Evolutionary conservation across 2,329 filamentous ascomycete genomes (phyloP).

Genomic region (Neoarthrinium moseri): DNA sequence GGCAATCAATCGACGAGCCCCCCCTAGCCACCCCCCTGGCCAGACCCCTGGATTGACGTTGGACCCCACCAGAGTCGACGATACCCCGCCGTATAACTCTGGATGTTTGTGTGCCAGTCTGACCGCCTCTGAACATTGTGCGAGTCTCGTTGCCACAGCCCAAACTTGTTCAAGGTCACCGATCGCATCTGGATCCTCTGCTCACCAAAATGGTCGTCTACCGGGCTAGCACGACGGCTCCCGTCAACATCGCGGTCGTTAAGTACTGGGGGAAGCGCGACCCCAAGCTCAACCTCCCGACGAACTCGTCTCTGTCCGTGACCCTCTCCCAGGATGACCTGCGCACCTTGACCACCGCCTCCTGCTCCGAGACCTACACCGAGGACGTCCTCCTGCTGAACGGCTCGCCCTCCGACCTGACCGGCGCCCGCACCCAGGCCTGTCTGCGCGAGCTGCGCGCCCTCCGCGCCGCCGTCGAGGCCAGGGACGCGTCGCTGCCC

Average conservation of each 20-base stretch:
- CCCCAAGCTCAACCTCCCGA: slow-evolving; percentile 89
- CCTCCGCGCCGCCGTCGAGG: slow-evolving; percentile 75
- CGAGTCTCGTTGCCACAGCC: too few species aligned
- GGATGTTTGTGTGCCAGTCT: too few species aligned
- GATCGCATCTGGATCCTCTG: too few species aligned
- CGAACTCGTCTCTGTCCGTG: slow-evolving; percentile 95
- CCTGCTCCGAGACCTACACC: slow-evolving; percentile 73
- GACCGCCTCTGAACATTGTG: too few species aligned
- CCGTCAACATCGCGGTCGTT: slow-evolving; percentile 97
- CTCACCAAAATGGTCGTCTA: slow-evolving; percentile 58
- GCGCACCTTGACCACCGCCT: slow-evolving; percentile 92
- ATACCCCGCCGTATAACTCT: too few species aligned
- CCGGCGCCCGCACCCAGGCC: slow-evolving; percentile 86
- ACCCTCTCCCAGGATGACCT: slow-evolving; percentile 93
- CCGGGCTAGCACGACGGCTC: slow-evolving; percentile 92
- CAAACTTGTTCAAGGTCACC: too few species aligned
- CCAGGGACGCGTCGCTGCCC: slow-evolving; percentile 69
- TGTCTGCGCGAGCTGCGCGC: slow-evolving; percentile 85
- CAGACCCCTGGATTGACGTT: too few species aligned
- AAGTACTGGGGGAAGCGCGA: slow-evolving; percentile 99
- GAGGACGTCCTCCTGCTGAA: slow-evolving; percentile 80
- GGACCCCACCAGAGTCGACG: too few species aligned
- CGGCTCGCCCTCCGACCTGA: slow-evolving; percentile 77
- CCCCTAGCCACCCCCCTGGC: too few species aligned
- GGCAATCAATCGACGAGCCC: too few species aligned